Conservation (phyloP, 2,329 filamentous ascomycete species). For the Sporothrix dimorphospora region DNA sequence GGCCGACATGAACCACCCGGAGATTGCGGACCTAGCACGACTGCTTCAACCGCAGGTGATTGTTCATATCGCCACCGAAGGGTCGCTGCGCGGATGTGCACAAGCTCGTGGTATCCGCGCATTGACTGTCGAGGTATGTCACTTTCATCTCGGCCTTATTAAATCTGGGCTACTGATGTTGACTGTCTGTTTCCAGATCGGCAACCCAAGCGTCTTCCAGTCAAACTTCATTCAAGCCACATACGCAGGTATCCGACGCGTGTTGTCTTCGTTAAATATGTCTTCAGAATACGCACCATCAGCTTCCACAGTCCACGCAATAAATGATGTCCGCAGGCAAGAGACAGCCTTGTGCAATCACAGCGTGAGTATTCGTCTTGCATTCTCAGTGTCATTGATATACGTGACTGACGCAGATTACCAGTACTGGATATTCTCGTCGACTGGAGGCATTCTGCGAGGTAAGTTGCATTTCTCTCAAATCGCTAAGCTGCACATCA, state of each 20-base stretch:
- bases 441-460: slow-evolving; percentile 15
- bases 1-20: slow-evolving; percentile 22
- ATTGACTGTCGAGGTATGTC: slow-evolving; percentile 10
- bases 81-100: slow-evolving; percentile 6
- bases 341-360: slow-evolving; percentile 1
- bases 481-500: no score
- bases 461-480: not conserved
- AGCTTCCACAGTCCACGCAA: not conserved
- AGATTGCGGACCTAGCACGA: slow-evolving; percentile 4
- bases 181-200: no score
- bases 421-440: slow-evolving; percentile 14
- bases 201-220: slow-evolving; percentile 25
- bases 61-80: slow-evolving; percentile 4
- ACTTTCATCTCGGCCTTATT: no score
- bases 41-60: slow-evolving; percentile 6
- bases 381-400: no score
- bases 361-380: not conserved
- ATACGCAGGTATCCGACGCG: not conserved
- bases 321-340: not conserved
- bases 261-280: not conserved
- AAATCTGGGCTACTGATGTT: no score
- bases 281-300: not conserved
- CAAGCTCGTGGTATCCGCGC: slow-evolving; percentile 9
- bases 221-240: not conserved
- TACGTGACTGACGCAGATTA: not conserved